These are phyloP conservation scores for Hymenoscyphus linearis DNA, from an alignment of 2,329 filamentous ascomycete species.

Conservation along the genomic window DNA sequence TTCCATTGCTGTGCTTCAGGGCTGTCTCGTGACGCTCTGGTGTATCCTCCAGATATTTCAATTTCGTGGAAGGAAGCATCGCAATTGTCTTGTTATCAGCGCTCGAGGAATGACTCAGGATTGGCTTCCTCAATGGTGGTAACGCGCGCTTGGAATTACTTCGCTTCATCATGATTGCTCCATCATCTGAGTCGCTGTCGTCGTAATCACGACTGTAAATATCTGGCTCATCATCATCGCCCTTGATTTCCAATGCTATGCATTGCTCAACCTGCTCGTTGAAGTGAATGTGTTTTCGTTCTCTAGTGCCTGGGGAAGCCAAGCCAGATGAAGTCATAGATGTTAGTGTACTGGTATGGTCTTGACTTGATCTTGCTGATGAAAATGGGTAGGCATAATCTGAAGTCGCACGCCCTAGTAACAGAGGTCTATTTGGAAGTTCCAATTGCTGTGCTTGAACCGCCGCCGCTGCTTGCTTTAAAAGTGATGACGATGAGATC, in stretches of 20 bases:
- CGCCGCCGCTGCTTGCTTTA: constrained; percentile 57
- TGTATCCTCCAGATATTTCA: constrained; percentile 53
- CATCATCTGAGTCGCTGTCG: constrained; percentile 57
- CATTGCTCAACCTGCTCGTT: constrained; percentile 95
- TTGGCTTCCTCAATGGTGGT: constrained; percentile 37
- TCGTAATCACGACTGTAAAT: constrained; percentile 39
- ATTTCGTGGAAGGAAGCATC: constrained; percentile 60
- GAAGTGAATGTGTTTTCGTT: constrained; percentile 91
- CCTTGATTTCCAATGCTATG: constrained; percentile 84
- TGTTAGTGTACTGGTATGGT: constrained; percentile 54
- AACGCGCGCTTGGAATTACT: constrained; percentile 49
- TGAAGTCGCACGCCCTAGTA: constrained; percentile 58
- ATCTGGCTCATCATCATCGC: constrained; percentile 63
- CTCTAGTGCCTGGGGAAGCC: constrained; percentile 54
- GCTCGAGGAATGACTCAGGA: constrained; percentile 43
- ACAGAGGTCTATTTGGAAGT: constrained; percentile 42
- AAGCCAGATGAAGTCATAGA: constrained; percentile 69
- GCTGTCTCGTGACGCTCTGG: constrained; percentile 59
- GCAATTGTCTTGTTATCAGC: constrained; percentile 62
- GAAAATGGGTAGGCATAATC: constrained; percentile 66
- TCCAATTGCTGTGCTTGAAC: constrained; percentile 36
- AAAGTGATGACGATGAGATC: constrained; percentile 77
- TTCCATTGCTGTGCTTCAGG: constrained; percentile 55
- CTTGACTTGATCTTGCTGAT: constrained; percentile 50
- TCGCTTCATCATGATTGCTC: constrained; percentile 62